These are phyloP conservation scores for Phytophthora uliginosa DNA, from an alignment of 352 stramenopile species.

Conservation along the genomic window DNA sequence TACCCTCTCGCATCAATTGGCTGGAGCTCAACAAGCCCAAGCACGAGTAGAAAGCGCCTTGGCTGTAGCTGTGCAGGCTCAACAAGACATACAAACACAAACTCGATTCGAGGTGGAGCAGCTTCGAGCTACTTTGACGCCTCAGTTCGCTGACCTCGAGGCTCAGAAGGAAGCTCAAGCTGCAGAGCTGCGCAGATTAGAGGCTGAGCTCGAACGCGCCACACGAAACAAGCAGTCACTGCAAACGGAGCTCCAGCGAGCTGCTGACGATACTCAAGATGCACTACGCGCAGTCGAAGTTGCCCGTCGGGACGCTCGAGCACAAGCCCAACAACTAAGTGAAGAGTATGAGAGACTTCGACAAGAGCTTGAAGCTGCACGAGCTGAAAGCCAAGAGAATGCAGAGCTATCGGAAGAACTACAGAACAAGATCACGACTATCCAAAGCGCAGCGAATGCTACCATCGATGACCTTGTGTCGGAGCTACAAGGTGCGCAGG, in stretches of 20 bases:
- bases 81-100: slow-evolving; percentile 30
- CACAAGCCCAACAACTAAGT: slow-evolving; percentile 47
- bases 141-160: slow-evolving; percentile 39
- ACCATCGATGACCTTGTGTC: slow-evolving; percentile 81
- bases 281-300: slow-evolving; percentile 73
- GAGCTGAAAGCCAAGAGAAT: slow-evolving; percentile 51
- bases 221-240: slow-evolving; percentile 55
- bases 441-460: slow-evolving; percentile 80
- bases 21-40: slow-evolving; percentile 33
- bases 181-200: slow-evolving; percentile 51
- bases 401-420: slow-evolving; percentile 60
- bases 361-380: slow-evolving; percentile 61
- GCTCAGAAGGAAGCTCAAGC: slow-evolving; percentile 35
- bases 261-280: slow-evolving; percentile 67
- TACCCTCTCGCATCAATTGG: slow-evolving; percentile 25
- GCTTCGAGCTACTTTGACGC: slow-evolving; percentile 32
- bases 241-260: slow-evolving; percentile 65
- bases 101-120: slow-evolving; percentile 37
- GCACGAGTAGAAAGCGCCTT: slow-evolving; percentile 23
- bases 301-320: slow-evolving; percentile 57
- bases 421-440: slow-evolving; percentile 73
- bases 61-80: slow-evolving; percentile 21
- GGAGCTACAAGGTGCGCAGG: slow-evolving; percentile 69
- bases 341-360: slow-evolving; percentile 54
- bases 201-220: slow-evolving; percentile 59